Conservation (phyloP, 176 grass and related monocot genomes). For the Oryza officinalis region DNA sequence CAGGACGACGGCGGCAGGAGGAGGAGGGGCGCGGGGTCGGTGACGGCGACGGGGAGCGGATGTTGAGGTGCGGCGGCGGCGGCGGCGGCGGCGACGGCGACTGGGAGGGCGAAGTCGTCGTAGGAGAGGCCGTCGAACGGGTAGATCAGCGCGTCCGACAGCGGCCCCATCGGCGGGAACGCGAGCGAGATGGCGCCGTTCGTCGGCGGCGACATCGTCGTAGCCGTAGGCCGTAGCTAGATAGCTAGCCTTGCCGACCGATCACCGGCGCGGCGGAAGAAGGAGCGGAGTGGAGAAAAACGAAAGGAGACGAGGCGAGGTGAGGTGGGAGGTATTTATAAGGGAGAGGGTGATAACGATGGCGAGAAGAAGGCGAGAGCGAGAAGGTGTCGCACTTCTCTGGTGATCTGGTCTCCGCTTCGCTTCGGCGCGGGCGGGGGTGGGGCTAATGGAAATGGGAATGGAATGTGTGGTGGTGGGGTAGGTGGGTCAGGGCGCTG, state of each 20-base stretch:
- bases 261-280: slow-evolving; percentile 20
- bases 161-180: slow-evolving; percentile 9
- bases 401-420: background rate
- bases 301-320: background rate
- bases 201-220: slow-evolving; percentile 59
- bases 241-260: background rate
- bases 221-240: too few relatives aligned
- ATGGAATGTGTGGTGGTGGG: slow-evolving; percentile 17
- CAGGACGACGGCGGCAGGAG: slow-evolving; percentile 15
- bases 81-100: background rate
- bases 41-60: background rate
- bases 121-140: slow-evolving; percentile 39
- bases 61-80: background rate
- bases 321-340: slow-evolving; percentile 31
- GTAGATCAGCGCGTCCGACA: slow-evolving; percentile 34
- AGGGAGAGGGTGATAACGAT: slow-evolving; percentile 33
- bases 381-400: background rate
- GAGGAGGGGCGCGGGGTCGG: slow-evolving; percentile 5
- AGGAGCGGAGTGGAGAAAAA: slow-evolving; percentile 28
- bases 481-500: slow-evolving; percentile 28
- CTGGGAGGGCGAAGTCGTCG: slow-evolving; percentile 32
- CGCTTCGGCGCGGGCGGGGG: background rate
- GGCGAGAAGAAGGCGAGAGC: background rate
- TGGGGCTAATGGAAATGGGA: background rate
- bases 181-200: slow-evolving; percentile 38